Evolutionary conservation across 1,284 basidiomycete genomes (phyloP), one percentile per base, ranked within the genome.

Genomic region (Ceratorhiza oryzae-sativae): DNA sequence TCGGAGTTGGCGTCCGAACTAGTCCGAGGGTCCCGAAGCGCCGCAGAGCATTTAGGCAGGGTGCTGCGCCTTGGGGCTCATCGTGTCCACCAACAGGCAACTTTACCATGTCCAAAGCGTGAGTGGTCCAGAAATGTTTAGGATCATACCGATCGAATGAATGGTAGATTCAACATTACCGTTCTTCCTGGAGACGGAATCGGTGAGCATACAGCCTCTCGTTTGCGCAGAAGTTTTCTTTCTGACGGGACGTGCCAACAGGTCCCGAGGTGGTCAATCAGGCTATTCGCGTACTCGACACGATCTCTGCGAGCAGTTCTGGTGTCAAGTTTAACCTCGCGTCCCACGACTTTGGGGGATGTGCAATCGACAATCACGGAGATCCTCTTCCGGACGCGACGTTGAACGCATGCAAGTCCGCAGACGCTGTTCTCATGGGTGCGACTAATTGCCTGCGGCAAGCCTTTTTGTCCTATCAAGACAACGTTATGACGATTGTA

Each of bases 151-250:
- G 12, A 53, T n/a, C 25, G 10, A 36, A n/a, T n/a, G 15, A 23
- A 39, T 53, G 12, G 8, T 74, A 93, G 92, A 71, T 96, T 91
- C 83, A 91, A 91, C 76, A 88, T 99, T 79, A 90, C 91, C 62
- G 87, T 97, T 56, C 89, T 99, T 46, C 90, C 92, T 55, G 97
- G 97, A 73, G 97, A 99, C 83, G 97, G 97, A 75, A 99, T 99
- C 78, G 97, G 94, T 94, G 78, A 68, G 84, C 79, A 34, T 51
- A 75, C 70, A 51, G 73, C 56, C 45, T 15, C 3, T 18, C 51
- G 4, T 34, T 55, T 55, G 6, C 18, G 36, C 23, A 34, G 25
- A 12, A 20, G 23, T 18, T 45, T 3, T 18, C 42, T 45, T 18
- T 10, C 42, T 10, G n/a, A 45, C 42, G 9, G 42, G 53, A 34